phyloP scores from a whole-genome alignment of 495 filamentous ascomycete genomes.

The Halenospora varia region DNA sequence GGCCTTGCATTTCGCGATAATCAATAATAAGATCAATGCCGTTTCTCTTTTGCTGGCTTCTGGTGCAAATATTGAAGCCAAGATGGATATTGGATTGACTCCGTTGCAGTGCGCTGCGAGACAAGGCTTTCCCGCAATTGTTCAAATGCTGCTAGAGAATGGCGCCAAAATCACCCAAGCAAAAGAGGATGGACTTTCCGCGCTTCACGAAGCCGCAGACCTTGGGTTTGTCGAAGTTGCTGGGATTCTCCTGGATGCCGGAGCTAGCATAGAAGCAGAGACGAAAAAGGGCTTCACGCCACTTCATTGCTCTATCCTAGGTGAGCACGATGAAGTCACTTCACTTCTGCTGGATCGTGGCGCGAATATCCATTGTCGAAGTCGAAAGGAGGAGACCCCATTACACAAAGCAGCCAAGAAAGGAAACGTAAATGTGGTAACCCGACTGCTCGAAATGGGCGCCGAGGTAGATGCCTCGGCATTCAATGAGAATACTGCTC shows the following conservation, averaged over 20 bases:
- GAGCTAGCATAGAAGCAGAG: conserved; percentile 3
- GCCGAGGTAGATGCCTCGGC: conserved; percentile 12
- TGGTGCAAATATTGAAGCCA: not conserved
- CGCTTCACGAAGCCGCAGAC: conserved; percentile 5
- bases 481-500: not conserved
- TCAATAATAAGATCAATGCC: not conserved
- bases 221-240: not conserved
- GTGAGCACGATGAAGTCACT: not conserved
- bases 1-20: not conserved
- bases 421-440: not conserved
- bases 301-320: not conserved
- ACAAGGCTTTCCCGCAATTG: not conserved
- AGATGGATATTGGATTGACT: not conserved
- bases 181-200: not conserved
- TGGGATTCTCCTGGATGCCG: conserved; percentile 4
- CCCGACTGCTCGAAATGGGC: conserved; percentile 14
- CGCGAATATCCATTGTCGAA: not conserved
- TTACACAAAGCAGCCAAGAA: not conserved
- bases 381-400: not conserved
- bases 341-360: not conserved
- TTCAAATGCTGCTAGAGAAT: not conserved
- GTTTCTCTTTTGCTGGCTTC: not conserved
- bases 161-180: not conserved
- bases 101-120: not conserved
- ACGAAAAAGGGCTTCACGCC: not conserved